These are phyloP conservation scores for Ceratobasidium sp. DNA, from an alignment of 1,284 basidiomycete genomes.

Conservation along the genomic window DNA sequence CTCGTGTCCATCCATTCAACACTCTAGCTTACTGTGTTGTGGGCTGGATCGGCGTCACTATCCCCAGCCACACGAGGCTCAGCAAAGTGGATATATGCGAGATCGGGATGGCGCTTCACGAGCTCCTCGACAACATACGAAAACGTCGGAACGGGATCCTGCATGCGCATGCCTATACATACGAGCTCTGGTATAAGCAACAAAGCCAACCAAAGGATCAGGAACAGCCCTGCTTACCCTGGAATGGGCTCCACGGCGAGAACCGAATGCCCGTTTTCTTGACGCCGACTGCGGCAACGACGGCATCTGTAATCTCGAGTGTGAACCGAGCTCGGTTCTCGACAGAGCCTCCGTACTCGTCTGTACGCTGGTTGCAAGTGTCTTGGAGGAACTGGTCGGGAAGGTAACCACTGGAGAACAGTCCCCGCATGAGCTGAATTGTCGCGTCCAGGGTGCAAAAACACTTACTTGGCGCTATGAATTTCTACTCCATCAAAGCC, in stretches of 20 bases:
- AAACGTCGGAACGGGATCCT: slow-evolving; percentile 62
- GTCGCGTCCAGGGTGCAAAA: background rate
- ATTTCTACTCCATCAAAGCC: slow-evolving; percentile 63
- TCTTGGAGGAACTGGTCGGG: slow-evolving; percentile 60
- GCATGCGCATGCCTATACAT: slow-evolving; percentile 56
- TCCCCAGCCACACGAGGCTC: slow-evolving; percentile 58
- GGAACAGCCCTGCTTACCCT: slow-evolving; percentile 41
- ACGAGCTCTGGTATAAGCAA: background rate
- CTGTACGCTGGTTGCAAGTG: slow-evolving; percentile 59
- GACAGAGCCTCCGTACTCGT: slow-evolving; percentile 60
- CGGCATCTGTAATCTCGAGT: slow-evolving; percentile 56
- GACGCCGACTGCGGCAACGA: slow-evolving; percentile 56
- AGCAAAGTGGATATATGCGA: slow-evolving; percentile 69
- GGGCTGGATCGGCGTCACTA: slow-evolving; percentile 48
- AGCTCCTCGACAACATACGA: slow-evolving; percentile 55
- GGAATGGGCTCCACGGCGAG: slow-evolving; percentile 56
- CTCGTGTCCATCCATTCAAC: background rate
- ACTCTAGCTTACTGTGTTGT: slow-evolving; percentile 22
- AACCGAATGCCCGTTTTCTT: slow-evolving; percentile 58
- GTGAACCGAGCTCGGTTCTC: slow-evolving; percentile 60
- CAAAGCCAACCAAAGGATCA: background rate
- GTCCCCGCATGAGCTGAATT: slow-evolving; percentile 13
- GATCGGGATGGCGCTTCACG: slow-evolving; percentile 57
- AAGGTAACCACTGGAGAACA: slow-evolving; percentile 51
- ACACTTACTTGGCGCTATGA: slow-evolving; percentile 44